Base-by-base conservation (phyloP, 2,329 filamentous ascomycete genomes). In the Nannizziopsis arthrosporioides region DNA sequence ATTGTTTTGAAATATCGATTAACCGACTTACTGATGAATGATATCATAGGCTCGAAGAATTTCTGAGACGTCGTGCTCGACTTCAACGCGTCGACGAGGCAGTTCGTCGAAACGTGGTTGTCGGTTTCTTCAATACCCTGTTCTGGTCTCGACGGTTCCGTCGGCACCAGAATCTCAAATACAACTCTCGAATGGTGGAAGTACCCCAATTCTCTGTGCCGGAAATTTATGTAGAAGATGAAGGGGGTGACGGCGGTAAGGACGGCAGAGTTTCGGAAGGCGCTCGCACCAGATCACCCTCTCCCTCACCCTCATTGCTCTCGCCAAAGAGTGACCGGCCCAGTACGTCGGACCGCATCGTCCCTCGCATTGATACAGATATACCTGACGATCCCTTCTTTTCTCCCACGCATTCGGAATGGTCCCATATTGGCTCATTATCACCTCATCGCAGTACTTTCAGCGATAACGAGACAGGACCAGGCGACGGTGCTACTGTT, bases 51-150 rank as follows among this genome's bases (percentile, higher is more conserved):
- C 76, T 98, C 2, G 92, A 98, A 60, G 92, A 98, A 62, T 98
- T 94, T 64, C 68, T 98, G 49, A 83, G 90, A 50, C 86, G 93
- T 34, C 82, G 90, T 53, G 87, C 89, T 30, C 80, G 90, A 46
- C 74, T 98, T 42, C 90, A 96, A 63, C 83, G 90, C 52, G 90
- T 98, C 1, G 87, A 98, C 58, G 90, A 98, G 66, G 87, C 92
- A 56, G 87, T 96, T 38, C 84, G 87, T 50, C 81, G 93, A 50
- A 85, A 90, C 54, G 81, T 89, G 22, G 92, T 98, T 8, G 77
- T 92, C 38, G 88, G 89, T 36, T 98, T 98, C 70, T 96, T 98
- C 65, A 85, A 96, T 63, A 96, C 89, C 15, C 78, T 83, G 54
- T 85, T 90, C 68, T 94, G 86, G 81, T 80, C 83, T 36, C 81